phyloP scores from a whole-genome alignment of 2,329 filamentous ascomycete species.

The Penicillium sp. region DNA sequence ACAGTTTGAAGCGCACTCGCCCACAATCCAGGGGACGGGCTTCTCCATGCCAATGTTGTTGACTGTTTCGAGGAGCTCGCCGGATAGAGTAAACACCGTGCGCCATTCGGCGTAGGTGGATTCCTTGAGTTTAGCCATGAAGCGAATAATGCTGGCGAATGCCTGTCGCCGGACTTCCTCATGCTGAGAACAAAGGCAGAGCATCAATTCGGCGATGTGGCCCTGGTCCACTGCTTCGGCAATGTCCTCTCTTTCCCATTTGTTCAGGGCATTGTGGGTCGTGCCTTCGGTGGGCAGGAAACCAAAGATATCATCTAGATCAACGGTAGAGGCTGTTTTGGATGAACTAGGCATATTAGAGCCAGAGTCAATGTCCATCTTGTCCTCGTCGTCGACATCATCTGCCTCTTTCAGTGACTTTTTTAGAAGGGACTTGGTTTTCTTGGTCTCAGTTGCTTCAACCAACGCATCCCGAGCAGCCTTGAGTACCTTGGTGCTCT shows the following conservation, averaged over 20 bases:
- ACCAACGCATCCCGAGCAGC: conserved; percentile 39
- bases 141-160: conserved; percentile 28
- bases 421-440: conserved; percentile 27
- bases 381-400: conserved; percentile 11
- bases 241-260: conserved; percentile 67
- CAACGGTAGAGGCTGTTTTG: conserved; percentile 25
- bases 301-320: conserved; percentile 48
- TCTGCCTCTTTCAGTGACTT: conserved; percentile 31
- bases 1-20: conserved; percentile 64
- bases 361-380: conserved; percentile 16
- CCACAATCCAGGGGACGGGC: conserved; percentile 62
- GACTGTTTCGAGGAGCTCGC: conserved; percentile 69
- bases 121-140: conserved; percentile 47
- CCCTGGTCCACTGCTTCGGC: conserved; percentile 74
- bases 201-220: conserved; percentile 59
- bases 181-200: conserved; percentile 67
- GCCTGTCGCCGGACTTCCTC: conserved; percentile 71
- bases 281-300: conserved; percentile 40
- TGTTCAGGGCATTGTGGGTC: conserved; percentile 41
- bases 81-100: conserved; percentile 68
- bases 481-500: conserved; percentile 43
- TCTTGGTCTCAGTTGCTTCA: conserved; percentile 35
- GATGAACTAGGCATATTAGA: conserved; percentile 1
- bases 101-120: conserved; percentile 67
- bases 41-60: conserved; percentile 46